Conservation (phyloP, 1,284 basidiomycete species). For the Austroboletus niveus region DNA sequence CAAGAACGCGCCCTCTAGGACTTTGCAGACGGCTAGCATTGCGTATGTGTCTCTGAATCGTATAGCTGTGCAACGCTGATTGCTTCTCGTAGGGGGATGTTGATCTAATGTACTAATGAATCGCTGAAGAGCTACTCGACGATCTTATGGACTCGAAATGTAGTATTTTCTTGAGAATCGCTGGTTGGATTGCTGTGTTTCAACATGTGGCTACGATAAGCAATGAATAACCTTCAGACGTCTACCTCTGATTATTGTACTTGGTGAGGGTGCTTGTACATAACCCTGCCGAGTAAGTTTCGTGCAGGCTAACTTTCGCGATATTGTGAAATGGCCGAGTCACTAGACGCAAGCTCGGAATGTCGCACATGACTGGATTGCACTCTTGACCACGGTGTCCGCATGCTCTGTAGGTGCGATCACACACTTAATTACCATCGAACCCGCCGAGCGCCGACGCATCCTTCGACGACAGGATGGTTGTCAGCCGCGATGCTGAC, state of each 20-base stretch:
- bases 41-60: slow-evolving; percentile 45
- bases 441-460: not conserved
- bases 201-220: not conserved
- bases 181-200: not conserved
- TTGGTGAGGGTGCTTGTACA: no score
- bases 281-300: no score
- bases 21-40: slow-evolving; percentile 70
- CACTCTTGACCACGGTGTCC: not conserved
- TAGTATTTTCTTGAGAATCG: not conserved
- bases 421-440: not conserved
- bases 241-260: no score
- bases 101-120: slow-evolving; percentile 34
- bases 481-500: slow-evolving; percentile 20
- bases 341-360: no score
- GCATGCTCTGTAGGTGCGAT: not conserved
- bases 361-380: not conserved
- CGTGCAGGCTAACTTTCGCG: no score
- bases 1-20: slow-evolving; percentile 30
- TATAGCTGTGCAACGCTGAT: slow-evolving; percentile 7
- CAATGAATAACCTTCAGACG: not conserved
- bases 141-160: not conserved
- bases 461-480: not conserved
- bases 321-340: no score
- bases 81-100: slow-evolving; percentile 43
- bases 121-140: not conserved